A percentile compares a stretch with the other conserved stretches of the same genome.
These are phyloP conservation scores for Jatropha podagrica DNA, from an alignment of 441 rosid species.

Conservation along the genomic window DNA sequence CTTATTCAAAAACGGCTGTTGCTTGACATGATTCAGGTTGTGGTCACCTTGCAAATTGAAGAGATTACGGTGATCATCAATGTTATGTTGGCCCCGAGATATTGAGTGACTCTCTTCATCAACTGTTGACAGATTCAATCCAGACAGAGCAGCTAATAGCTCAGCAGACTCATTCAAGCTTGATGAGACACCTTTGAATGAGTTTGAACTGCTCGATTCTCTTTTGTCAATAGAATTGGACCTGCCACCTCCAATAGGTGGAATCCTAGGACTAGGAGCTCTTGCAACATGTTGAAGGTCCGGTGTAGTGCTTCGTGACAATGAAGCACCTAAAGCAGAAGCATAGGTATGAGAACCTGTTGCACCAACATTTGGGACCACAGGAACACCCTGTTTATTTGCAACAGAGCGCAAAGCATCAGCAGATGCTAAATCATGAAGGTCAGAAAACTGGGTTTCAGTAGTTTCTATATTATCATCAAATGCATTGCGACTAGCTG, in stretches of 20 bases:
- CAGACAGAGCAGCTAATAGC: constrained; percentile 62
- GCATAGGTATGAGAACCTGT: constrained; percentile 73
- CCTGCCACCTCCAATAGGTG: constrained; percentile 87
- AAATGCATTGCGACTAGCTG: constrained; percentile 81
- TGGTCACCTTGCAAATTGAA: constrained; percentile 53
- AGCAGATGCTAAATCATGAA: constrained; percentile 40
- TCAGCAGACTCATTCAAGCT: constrained; percentile 52
- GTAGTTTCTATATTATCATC: constrained; percentile 51
- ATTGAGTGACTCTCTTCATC: constrained; percentile 31
- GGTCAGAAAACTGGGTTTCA: constrained; percentile 59
- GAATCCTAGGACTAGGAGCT: constrained; percentile 83
- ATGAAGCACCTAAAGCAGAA: constrained; percentile 71
- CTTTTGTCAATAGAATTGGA: constrained; percentile 60
- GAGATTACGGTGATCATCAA: constrained; percentile 51
- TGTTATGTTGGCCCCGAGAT: too few species aligned
- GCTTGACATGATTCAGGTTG: constrained; percentile 39
- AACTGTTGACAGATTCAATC: constrained; percentile 57
- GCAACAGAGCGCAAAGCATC: constrained; percentile 40
- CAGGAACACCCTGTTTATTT: constrained; percentile 42
- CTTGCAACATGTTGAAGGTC: constrained; percentile 81
- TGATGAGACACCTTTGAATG: constrained; percentile 56
- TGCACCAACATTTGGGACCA: constrained; percentile 44
- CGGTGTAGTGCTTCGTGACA: constrained; percentile 85
- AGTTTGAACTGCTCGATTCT: constrained; percentile 42
- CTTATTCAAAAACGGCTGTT: constrained; percentile 45